Evolutionary conservation across 2,329 filamentous ascomycete genomes (phyloP).

Genomic region (Colletotrichum tropicicola): DNA sequence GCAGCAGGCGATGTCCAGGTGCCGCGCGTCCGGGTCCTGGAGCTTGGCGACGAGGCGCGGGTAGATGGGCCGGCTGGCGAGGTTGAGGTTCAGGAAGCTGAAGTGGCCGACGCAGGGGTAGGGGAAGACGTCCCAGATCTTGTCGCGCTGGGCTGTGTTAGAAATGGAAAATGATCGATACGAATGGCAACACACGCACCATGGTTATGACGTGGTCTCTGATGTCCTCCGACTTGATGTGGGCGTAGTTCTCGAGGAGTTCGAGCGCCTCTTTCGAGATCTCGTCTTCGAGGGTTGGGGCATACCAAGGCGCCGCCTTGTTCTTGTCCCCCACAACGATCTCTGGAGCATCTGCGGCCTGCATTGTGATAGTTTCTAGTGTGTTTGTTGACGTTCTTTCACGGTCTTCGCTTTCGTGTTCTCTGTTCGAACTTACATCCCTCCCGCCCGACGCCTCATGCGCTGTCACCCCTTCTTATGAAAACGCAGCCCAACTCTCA

Average conservation of each 20-base stretch:
- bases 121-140: constrained; percentile 28
- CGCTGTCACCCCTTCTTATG: constrained; percentile 1
- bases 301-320: constrained; percentile 27
- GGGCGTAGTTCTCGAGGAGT: constrained; percentile 25
- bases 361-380: not conserved
- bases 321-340: constrained; percentile 15
- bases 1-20: constrained; percentile 40
- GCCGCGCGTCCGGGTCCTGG: constrained; percentile 24
- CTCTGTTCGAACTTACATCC: no score
- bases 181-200: not conserved
- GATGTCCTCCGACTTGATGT: constrained; percentile 12
- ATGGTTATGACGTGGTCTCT: constrained; percentile 17
- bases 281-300: not conserved
- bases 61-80: constrained; percentile 10
- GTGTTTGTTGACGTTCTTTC: not conserved
- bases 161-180: no score
- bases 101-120: constrained; percentile 31
- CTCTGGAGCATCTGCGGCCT: not conserved
- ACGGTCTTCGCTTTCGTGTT: not conserved
- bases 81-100: constrained; percentile 30
- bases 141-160: constrained; percentile 5
- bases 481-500: not conserved
- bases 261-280: constrained; percentile 12
- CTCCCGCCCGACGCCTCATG: no score
- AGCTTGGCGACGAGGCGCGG: constrained; percentile 30